Base-by-base conservation (phyloP, 495 filamentous ascomycete species). In the Xylaria telfairii region DNA sequence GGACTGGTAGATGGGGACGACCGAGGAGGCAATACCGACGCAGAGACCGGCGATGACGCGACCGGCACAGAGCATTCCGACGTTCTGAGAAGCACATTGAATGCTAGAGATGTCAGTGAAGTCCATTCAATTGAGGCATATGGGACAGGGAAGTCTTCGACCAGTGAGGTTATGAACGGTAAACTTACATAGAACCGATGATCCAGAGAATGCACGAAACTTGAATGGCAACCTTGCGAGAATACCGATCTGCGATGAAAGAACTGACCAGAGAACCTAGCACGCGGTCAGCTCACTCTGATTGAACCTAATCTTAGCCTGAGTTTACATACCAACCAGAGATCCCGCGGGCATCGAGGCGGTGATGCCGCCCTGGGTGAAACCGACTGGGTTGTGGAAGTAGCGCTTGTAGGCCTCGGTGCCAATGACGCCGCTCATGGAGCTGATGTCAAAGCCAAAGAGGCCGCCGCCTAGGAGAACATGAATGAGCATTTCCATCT, bases 1-100 rank as follows among this genome's bases (percentile, higher is more conserved):
- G 44, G 92, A 87, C 67, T 92, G 90, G 74, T 95, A 95, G 28
- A 94, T 89, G 6, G 93, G 93, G 41, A 92, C 91, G 60, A 93
- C 83, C 19, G 91, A 87, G 4, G 92, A 93, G 15, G 88, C 89
- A 64, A 93, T 92, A 70, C 93, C 93, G 68, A 93, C 89, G 67
- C 89, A 91, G 54, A 96, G 71, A 62, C 93, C 93, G 68, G 88
- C 85, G 49, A 95, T 82, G 56, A 92, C 87, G 72, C 93, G 89
- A 9, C 92, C 93, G 69, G 81, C 86, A 13, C 91, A 86, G 24
- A 95, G 84, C 82, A 91, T 88, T 28, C 83, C 84, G 54, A 92
- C 82, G 63, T 88, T 88, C 62, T 87, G 82, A 0, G 88, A 80
- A 6, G 89, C 87, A 26, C 87, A 83, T 82, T 90, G 89, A 28